Base-by-base conservation (phyloP, 2,329 filamentous ascomycete species). In the Sporothrix pseudoabietina region DNA sequence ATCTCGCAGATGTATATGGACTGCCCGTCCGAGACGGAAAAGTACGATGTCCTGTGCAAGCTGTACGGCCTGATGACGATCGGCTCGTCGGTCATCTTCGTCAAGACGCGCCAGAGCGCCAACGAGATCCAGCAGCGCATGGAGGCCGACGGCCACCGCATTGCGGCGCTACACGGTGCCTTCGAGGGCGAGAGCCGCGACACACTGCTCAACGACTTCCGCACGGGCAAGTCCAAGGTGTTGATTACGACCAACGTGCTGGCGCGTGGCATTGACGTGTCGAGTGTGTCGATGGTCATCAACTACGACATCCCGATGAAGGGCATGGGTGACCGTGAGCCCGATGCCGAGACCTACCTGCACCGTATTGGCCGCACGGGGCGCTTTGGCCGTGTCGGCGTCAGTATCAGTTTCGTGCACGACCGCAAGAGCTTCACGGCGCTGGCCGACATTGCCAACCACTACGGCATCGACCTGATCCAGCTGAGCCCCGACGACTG, bases 1-100 rank as follows among this genome's bases (percentile, higher is more conserved):
- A 99, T 99, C 80, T 97, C 95, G 77, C 96, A 99, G 80, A 93
- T 99, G 84, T 99, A 97, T 80, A 93, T 99, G 81, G 96, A 99
- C 82, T 98, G 95, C 79, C 89, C 92, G 30, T 87, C 87, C 47
- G 92, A 97, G 77, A 84, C 90, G 49, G 90, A 93, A 79, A 98
- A 98, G 81, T 99, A 97, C 80, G 89, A 92, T 49, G 90, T 93
- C 73, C 89, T 99, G 8, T 92, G 97, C 81, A 93, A 95, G 80
- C 92, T 99, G 74, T 99, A 99, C 80, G 94, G 95, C 73, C 86
- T 98, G 61, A 95, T 99, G 89, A 98, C 94, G 19, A 94, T 98
- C 78, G 94, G 94, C 5, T 97, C 95, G 8, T 98, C 96, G 0
- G 97, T 99, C 79, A 98, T 99, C 78, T 99, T 99, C 79, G 95